Evolutionary conservation across 2,329 filamentous ascomycete species (phyloP), one percentile per base, ranked within the genome.

Genomic region (Diaporthe humulicola): DNA sequence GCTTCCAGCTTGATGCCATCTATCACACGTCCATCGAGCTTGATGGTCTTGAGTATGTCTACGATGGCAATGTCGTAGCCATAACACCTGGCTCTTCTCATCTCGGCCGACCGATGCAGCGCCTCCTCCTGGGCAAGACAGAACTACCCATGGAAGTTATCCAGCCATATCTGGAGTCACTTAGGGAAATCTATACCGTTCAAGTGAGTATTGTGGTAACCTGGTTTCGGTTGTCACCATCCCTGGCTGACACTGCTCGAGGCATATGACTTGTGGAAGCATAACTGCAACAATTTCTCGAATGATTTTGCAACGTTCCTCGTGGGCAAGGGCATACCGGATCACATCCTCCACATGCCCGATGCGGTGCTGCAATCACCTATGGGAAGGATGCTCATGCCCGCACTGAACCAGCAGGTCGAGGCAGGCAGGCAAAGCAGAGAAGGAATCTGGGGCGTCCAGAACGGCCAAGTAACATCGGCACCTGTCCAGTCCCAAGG

Each of bases 221-320:
- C 28, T 15, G 52, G n/a, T 42, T 25, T 22, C 9, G 70, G 69
- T 58, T 52, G 71, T 33, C 22, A 17, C 15, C n/a, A 48, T 19
- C 33, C 1, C 36, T 36, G 42, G 38, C 71, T 61, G 76, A 40
- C 57, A 28, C 70, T 12, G 36, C n/a, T 12, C 25, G 77, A 95
- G 90, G 94, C 94, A 0, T 98, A 98, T 81, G 95, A 98, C 81
- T 86, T 98, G 7, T 98, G 90, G 82, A 94, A 86, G 79, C 95
- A 98, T 84, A 99, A 99, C 82, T 98, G 96, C 87, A 99, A 98
- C 86, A 98, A 98, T 83, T 99, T 98, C 84, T 95, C 94, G 4
- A 96, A 98, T 81, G 95, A 98, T 76, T 93, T 98, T 78, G 88
- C 95, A 77, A 97, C 94, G 83, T 98, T 98, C 77, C 87, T 98